Evolutionary conservation across 2,329 filamentous ascomycete genomes (phyloP), one percentile per base, ranked within the genome.

Genomic region (Diplodia mutila): DNA sequence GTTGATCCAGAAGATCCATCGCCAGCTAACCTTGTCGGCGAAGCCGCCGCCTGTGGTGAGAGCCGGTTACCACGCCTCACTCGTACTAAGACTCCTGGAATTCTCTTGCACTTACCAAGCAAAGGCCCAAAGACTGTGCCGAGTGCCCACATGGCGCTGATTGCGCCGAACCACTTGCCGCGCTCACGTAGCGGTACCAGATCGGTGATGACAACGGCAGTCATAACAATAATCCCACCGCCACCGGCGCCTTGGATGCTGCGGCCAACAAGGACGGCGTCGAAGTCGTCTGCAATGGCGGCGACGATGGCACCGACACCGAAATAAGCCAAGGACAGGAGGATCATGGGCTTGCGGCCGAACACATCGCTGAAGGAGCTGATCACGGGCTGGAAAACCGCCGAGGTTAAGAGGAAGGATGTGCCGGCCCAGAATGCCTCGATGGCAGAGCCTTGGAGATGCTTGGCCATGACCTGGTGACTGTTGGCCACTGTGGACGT

Each of bases 31-130:
- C 52, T 82, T 78, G 66, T 86, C 80, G 2, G 85, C 80, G 68
- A 88, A 85, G 1, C 81, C 85, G 21, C 85, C 86, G 6, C 87
- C 79, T 0, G n/a, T n/a, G n/a, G n/a, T n/a, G n/a, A n/a, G n/a
- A n/a, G n/a, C n/a, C n/a, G n/a, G n/a, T n/a, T n/a, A n/a, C n/a
- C n/a, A n/a, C n/a, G n/a, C n/a, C n/a, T n/a, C n/a, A n/a, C n/a
- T n/a, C n/a, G n/a, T n/a, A n/a, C n/a, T n/a, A n/a, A n/a, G n/a
- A n/a, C n/a, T n/a, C n/a, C n/a, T n/a, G n/a, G n/a, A n/a, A n/a
- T n/a, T n/a, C n/a, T n/a, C n/a, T n/a, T n/a, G n/a, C n/a, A n/a
- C n/a, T n/a, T n/a, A n/a, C n/a, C n/a, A n/a, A 81, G 69, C 6
- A 81, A 68, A 2, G 82, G 87, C 0, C 85, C 86, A 18, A 78